Evolutionary conservation across 1,284 basidiomycete species (phyloP).

Genomic region (Rhodotorula glutinis): DNA sequence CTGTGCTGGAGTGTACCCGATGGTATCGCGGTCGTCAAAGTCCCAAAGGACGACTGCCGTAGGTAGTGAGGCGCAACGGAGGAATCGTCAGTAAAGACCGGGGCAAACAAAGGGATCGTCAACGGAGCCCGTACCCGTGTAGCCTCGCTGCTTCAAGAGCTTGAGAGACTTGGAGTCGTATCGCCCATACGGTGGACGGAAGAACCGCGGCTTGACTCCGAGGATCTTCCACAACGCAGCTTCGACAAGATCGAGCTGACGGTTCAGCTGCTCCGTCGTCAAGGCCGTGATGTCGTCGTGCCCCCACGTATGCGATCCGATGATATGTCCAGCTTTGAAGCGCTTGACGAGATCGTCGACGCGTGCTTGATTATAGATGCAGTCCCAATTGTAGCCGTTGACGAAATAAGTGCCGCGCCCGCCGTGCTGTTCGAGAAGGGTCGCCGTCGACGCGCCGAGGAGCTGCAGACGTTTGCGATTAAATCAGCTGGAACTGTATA

Average conservation of each 20-base stretch:
- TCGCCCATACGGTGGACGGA: slow-evolving; percentile 41
- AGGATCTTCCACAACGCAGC: slow-evolving; percentile 44
- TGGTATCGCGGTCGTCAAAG: slow-evolving; percentile 38
- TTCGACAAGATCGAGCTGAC: slow-evolving; percentile 38
- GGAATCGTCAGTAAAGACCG: neutral
- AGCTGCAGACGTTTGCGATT: neutral
- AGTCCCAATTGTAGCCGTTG: slow-evolving; percentile 44
- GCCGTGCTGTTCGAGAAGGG: slow-evolving; percentile 21
- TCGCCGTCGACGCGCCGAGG: slow-evolving; percentile 39
- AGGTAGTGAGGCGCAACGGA: neutral
- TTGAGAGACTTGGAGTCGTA: slow-evolving; percentile 32
- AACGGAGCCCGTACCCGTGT: slow-evolving; percentile 27
- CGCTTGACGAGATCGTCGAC: slow-evolving; percentile 33
- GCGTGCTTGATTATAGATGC: slow-evolving; percentile 41
- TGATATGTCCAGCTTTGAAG: slow-evolving; percentile 44
- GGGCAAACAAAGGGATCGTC: neutral
- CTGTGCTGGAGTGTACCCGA: slow-evolving; percentile 17
- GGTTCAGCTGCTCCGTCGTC: slow-evolving; percentile 35
- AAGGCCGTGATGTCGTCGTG: slow-evolving; percentile 42
- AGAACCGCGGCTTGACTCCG: slow-evolving; percentile 43
- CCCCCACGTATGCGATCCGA: slow-evolving; percentile 43
- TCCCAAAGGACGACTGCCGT: slow-evolving; percentile 38
- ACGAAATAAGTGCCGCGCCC: slow-evolving; percentile 42
- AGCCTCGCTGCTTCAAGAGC: slow-evolving; percentile 41
- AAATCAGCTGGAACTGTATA: too few species aligned